These are phyloP conservation scores for Marasmius tenuissimus DNA, from an alignment of 1,284 basidiomycete genomes.

Conservation along the genomic window DNA sequence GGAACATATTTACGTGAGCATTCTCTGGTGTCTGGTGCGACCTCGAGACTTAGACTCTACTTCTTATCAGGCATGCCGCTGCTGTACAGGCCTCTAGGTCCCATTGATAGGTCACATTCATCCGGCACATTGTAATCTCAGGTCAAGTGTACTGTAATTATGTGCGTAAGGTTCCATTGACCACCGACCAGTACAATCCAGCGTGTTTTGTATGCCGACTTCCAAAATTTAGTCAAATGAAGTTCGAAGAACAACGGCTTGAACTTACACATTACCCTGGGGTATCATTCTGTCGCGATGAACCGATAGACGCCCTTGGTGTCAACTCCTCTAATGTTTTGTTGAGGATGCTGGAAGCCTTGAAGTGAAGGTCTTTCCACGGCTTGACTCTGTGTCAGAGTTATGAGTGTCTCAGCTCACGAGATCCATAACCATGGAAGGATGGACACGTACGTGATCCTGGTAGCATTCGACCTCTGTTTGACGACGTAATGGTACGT, in stretches of 20 bases:
- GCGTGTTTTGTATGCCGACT: too few relatives aligned
- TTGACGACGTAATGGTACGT: slow-evolving; percentile 56
- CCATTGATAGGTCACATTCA: slow-evolving; percentile 5
- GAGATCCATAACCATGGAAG: not conserved
- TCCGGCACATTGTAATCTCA: slow-evolving; percentile 18
- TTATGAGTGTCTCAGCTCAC: not conserved
- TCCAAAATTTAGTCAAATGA: too few relatives aligned
- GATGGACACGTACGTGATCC: slow-evolving; percentile 31
- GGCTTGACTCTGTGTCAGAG: slow-evolving; percentile 33
- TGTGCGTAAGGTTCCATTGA: not conserved
- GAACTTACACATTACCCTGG: too few relatives aligned
- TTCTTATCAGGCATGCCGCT: slow-evolving; percentile 3
- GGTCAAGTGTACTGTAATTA: not conserved
- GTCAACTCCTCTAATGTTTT: too few relatives aligned
- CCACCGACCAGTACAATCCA: too few relatives aligned
- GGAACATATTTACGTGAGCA: slow-evolving; percentile 50
- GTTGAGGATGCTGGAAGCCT: slow-evolving; percentile 31
- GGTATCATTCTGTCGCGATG: too few relatives aligned
- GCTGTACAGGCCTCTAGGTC: not conserved
- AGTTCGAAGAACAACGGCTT: too few relatives aligned
- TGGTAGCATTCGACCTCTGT: slow-evolving; percentile 37
- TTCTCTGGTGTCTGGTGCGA: not conserved
- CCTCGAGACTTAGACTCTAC: not conserved
- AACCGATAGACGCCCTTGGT: not conserved
- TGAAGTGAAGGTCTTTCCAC: slow-evolving; percentile 42